Base-by-base conservation (phyloP, 805 yeast species). In the Danielia reshetovae region DNA sequence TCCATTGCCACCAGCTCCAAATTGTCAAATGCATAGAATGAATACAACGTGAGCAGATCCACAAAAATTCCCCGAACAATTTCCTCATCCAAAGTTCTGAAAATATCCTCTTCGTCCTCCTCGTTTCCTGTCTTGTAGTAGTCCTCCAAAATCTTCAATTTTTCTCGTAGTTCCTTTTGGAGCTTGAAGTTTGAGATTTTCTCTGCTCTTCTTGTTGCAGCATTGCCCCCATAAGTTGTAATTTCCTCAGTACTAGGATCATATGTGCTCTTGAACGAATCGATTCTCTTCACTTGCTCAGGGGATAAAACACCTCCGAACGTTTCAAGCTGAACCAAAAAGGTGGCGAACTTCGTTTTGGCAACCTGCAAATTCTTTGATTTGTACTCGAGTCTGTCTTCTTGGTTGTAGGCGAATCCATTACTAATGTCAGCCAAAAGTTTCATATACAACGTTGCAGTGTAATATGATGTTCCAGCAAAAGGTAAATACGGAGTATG, bases 121-220 rank as follows among this genome's bases (percentile, higher is more conserved):
- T 44, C 45, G 2, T 30, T 34, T 2, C 31, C 37, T 5, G 36
- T 33, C n/a, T 32, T 27, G 31, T 58, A 56, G 35, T 51, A 48
- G 2, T 49, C 53, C 22, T 58, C 49, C 18, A 84, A 51, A 2
- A 59, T 36, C 8, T 55, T 47, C 4, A 87, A 48, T 42, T 72
- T 68, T 2, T 43, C 51, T 6, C 59, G 65, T 33, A 85, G 59
- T 25, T 68, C 70, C 53, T 75, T 81, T 41, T 80, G 87, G 11
- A 65, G 53, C 50, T 75, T 81, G 56, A 68, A 83, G 46, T 75
- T 74, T 12, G 74, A 81, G 38, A 88, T 86, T 54, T 87, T 89
- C 31, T 76, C 81, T 15, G 80, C 78, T 47, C 97, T 70, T 47
- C 72, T 65, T 8, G 55, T 49, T 0, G 70, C 64, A 0, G 83